Evolutionary conservation across 441 rosid genomes (phyloP).

Genomic region (Croton setiger): DNA sequence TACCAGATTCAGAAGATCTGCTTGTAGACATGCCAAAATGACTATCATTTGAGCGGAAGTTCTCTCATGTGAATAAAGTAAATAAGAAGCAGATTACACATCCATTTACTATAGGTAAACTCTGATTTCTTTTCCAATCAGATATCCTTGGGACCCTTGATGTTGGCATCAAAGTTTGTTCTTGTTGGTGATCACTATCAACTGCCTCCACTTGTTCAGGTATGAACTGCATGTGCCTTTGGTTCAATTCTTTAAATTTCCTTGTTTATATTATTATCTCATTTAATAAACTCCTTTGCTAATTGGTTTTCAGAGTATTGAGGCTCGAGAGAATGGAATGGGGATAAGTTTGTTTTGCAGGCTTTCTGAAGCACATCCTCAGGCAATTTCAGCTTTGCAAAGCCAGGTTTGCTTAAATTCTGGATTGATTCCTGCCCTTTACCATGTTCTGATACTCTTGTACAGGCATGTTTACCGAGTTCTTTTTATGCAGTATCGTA

Average conservation of each 20-base stretch:
- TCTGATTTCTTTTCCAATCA: constrained; percentile 29
- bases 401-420: constrained; percentile 67
- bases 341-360: constrained; percentile 93
- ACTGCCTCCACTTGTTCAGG: constrained; percentile 96
- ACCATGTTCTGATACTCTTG: constrained; percentile 13
- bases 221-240: constrained; percentile 21
- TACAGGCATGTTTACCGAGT: constrained; percentile 21
- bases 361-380: constrained; percentile 98
- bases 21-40: background rate
- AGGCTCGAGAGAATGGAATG: constrained; percentile 95
- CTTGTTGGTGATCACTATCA: constrained; percentile 99
- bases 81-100: background rate
- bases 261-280: constrained; percentile 18
- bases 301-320: constrained; percentile 60
- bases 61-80: background rate
- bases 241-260: constrained; percentile 18
- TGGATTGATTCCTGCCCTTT: constrained; percentile 9
- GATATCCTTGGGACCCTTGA: constrained; percentile 95
- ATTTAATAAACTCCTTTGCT: constrained; percentile 22
- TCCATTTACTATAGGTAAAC: background rate
- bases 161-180: constrained; percentile 79
- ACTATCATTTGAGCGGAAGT: background rate
- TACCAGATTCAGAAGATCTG: background rate
- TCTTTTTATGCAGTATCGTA: constrained; percentile 71
- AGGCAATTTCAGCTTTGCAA: constrained; percentile 91